A percentile compares a stretch with the other conserved stretches of the same genome.
Conservation (phyloP, 2,329 filamentous ascomycete genomes). For the Claviceps capensis region DNA sequence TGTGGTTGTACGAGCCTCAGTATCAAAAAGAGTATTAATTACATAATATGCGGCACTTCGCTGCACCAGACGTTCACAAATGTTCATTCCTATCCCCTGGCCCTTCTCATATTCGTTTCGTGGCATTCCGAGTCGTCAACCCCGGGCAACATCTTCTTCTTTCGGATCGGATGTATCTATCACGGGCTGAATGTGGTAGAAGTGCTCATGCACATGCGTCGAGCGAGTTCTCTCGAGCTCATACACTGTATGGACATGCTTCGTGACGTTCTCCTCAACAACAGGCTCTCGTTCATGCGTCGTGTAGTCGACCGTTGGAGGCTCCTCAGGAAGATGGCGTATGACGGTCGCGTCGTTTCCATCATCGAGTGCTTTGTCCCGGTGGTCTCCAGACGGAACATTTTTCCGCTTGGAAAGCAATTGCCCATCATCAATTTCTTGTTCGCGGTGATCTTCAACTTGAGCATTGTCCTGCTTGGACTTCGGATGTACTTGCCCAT, state of each 20-base stretch:
- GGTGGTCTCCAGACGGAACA: too few species aligned
- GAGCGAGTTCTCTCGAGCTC: not conserved
- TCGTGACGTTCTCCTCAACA: not conserved
- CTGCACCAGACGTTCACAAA: too few species aligned
- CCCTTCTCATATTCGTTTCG: not conserved
- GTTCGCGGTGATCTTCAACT: too few species aligned
- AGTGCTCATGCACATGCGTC: conserved; percentile 4
- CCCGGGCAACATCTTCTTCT: too few species aligned
- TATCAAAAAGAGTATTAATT: too few species aligned
- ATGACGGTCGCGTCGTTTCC: not conserved
- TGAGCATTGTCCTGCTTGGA: too few species aligned
- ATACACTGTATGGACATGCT: conserved; percentile 3
- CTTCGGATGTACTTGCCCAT: too few species aligned
- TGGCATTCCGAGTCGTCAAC: not conserved
- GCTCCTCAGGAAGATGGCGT: not conserved
- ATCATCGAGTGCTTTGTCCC: too few species aligned
- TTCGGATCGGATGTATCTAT: not conserved
- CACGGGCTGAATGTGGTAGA: conserved; percentile 1
- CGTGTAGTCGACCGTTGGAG: not conserved
- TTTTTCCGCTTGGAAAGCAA: too few species aligned
- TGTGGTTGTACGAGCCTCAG: too few species aligned
- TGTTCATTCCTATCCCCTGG: not conserved
- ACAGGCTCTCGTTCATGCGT: conserved; percentile 1
- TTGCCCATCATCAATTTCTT: too few species aligned
- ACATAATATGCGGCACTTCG: too few species aligned